Evolutionary conservation across 2,329 filamentous ascomycete species (phyloP).

Genomic region (Neonectria hederae): DNA sequence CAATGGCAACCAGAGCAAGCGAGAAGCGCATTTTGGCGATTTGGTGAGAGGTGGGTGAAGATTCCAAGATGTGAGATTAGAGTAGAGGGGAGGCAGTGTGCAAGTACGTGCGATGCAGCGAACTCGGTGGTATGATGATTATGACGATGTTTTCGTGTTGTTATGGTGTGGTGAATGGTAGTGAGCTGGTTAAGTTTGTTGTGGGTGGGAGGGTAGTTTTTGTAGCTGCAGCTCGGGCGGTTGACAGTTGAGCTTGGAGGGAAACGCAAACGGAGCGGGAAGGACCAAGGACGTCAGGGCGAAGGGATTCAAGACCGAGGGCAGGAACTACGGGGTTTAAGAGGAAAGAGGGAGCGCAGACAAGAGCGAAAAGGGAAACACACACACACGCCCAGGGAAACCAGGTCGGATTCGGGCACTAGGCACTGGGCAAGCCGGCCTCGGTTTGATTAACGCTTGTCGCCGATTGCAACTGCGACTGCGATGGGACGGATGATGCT

Average conservation of each 20-base stretch:
- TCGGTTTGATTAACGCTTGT: slow-evolving; percentile 42
- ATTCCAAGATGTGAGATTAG: not conserved
- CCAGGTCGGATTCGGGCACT: slow-evolving; percentile 34
- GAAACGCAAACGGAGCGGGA: slow-evolving; percentile 22
- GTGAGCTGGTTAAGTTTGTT: not conserved
- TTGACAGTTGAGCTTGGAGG: slow-evolving; percentile 1
- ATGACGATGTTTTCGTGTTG: slow-evolving; percentile 28
- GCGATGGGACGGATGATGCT: slow-evolving; percentile 29
- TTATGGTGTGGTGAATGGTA: slow-evolving; percentile 19
- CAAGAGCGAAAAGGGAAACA: slow-evolving; percentile 28
- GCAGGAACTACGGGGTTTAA: slow-evolving; percentile 38
- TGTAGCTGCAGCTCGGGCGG: slow-evolving; percentile 14
- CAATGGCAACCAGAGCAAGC: slow-evolving; percentile 55
- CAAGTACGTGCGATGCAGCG: slow-evolving; percentile 3
- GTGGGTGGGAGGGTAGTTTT: slow-evolving; percentile 22
- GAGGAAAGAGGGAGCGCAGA: slow-evolving; percentile 15
- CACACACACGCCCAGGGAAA: not conserved
- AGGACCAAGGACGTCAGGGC: slow-evolving; percentile 4
- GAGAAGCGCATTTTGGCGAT: slow-evolving; percentile 53
- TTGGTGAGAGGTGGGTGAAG: slow-evolving; percentile 24
- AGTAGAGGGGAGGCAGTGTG: not conserved
- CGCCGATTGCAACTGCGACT: not conserved
- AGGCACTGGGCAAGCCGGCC: slow-evolving; percentile 32
- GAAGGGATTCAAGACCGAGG: slow-evolving; percentile 23
- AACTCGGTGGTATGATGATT: slow-evolving; percentile 36